Percentiles rank a stretch among this genome's conserved stretches.
Evolutionary conservation across 228 moss, liverwort and hornwort genomes (phyloP).

Genomic region (Sphagnum magellanicum): DNA sequence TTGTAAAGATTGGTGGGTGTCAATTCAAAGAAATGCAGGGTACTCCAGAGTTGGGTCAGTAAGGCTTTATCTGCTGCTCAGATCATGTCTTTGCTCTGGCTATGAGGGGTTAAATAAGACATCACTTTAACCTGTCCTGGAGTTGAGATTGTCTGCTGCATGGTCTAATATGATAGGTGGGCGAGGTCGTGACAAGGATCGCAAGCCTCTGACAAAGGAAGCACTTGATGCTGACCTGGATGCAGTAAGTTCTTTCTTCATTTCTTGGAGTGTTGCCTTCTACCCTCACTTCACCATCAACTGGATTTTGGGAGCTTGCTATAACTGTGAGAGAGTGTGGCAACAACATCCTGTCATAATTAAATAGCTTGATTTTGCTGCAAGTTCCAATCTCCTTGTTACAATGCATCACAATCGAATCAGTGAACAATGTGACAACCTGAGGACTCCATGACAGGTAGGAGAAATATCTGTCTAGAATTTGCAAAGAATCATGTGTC

Average conservation of each 20-base stretch:
- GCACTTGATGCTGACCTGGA: constrained; percentile 89
- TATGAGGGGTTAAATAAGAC: too few species aligned
- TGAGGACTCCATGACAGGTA: neutral
- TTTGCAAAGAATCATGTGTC: too few species aligned
- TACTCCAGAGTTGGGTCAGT: too few species aligned
- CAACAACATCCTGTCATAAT: neutral
- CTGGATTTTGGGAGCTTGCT: too few species aligned
- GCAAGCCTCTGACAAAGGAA: constrained; percentile 81
- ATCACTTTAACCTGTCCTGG: neutral
- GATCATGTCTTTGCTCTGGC: too few species aligned
- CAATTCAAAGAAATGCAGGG: too few species aligned
- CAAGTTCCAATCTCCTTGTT: neutral
- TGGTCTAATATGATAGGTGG: constrained; percentile 9
- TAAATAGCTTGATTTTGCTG: neutral
- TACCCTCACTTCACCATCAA: constrained; percentile 1
- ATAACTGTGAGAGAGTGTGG: too few species aligned
- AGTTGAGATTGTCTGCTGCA: constrained; percentile 8
- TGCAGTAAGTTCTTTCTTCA: constrained; percentile 21
- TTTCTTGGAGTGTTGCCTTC: constrained; percentile 1
- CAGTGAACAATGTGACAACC: neutral
- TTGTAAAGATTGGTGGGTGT: too few species aligned
- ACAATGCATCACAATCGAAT: too few species aligned
- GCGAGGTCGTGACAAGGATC: constrained; percentile 48
- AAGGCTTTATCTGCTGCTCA: too few species aligned
- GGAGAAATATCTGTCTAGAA: too few species aligned